Conservation (phyloP, 164 flowering plant species). For the Euptelea pleiosperma region DNA sequence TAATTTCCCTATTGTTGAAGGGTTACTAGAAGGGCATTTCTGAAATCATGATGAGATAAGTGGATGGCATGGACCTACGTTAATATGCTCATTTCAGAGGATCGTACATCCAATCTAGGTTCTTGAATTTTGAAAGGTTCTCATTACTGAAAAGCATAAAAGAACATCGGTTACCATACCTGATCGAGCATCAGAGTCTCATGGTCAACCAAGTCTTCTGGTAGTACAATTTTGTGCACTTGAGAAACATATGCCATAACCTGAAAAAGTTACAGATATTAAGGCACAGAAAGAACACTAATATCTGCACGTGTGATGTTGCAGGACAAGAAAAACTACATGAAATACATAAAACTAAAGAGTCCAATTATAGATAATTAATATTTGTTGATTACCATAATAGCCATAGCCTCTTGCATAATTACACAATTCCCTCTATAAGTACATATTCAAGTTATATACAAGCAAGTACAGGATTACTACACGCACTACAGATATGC, state of each 20-base stretch:
- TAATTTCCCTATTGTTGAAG: background rate
- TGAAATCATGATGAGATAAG: background rate
- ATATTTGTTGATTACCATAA: too few species aligned
- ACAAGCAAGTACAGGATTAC: background rate
- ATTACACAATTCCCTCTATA: too few species aligned
- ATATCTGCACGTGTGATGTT: too few species aligned
- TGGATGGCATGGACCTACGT: background rate
- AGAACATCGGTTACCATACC: conserved; percentile 35
- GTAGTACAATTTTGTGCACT: conserved; percentile 86
- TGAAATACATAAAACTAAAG: too few species aligned
- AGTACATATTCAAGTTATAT: too few species aligned
- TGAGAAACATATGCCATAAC: conserved; percentile 94
- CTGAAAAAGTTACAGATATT: conserved; percentile 39
- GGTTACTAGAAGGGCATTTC: background rate
- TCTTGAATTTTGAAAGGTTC: background rate
- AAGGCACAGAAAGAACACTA: conserved; percentile 5
- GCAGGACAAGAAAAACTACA: too few species aligned
- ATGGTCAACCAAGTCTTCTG: conserved; percentile 67
- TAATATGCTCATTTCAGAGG: background rate
- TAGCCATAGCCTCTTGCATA: too few species aligned
- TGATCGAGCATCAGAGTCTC: conserved; percentile 67
- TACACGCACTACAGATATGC: background rate
- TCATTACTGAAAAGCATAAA: conserved; percentile 5
- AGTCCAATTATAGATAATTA: too few species aligned
- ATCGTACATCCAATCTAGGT: background rate